Percentiles rank a stretch among this genome's conserved stretches.
Evolutionary conservation across 2,329 filamentous ascomycete genomes (phyloP).

Genomic region (Chaetomium globosum): DNA sequence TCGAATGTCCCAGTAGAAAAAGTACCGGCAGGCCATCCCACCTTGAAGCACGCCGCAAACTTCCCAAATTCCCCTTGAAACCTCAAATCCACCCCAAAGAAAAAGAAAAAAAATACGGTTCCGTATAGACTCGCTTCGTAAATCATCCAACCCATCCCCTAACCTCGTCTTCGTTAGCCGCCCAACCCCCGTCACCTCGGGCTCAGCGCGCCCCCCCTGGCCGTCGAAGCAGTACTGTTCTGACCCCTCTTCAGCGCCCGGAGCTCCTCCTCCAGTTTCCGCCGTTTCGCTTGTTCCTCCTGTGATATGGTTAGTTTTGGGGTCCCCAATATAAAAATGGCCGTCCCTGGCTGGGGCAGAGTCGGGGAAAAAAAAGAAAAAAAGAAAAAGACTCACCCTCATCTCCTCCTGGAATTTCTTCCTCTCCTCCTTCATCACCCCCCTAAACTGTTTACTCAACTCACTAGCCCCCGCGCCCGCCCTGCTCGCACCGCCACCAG

Average conservation of each 20-base stretch:
- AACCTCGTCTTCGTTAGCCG: not conserved
- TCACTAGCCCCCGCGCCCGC: constrained; percentile 55
- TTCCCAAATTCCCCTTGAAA: not conserved
- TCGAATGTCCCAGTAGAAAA: not conserved
- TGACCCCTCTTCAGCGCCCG: constrained; percentile 46
- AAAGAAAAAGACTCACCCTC: constrained; percentile 45
- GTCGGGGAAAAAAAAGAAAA: not conserved
- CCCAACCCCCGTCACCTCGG: constrained; percentile 27
- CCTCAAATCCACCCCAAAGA: not conserved
- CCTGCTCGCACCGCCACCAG: constrained; percentile 38
- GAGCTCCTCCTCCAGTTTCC: constrained; percentile 57
- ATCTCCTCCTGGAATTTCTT: constrained; percentile 61
- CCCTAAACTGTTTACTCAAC: constrained; percentile 60
- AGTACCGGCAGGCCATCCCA: not conserved
- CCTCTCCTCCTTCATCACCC: constrained; percentile 59
- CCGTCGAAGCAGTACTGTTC: constrained; percentile 35
- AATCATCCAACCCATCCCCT: constrained; percentile 9
- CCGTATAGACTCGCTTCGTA: constrained; percentile 3
- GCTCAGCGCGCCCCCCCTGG: constrained; percentile 49
- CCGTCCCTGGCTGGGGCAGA: not conserved
- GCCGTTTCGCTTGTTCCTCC: constrained; percentile 54
- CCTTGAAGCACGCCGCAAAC: not conserved
- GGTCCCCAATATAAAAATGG: not conserved
- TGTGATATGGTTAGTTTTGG: constrained; percentile 36
- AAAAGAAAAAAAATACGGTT: not conserved